Evolutionary conservation across 306 rosid species (phyloP).

Genomic region (Quercus bicolor): DNA sequence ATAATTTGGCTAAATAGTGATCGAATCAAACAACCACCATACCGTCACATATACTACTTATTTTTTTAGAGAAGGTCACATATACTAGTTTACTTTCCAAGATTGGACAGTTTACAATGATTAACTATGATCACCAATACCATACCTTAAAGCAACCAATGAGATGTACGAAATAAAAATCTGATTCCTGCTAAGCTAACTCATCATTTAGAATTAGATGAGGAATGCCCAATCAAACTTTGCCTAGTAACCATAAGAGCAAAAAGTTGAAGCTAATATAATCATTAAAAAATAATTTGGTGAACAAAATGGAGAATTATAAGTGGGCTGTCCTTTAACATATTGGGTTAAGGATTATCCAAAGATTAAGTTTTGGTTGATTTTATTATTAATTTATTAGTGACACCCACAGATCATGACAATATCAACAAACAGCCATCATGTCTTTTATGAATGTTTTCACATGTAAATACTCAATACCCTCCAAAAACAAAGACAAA

Average conservation of each 20-base stretch:
- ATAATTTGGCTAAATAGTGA: too few species aligned
- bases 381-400: background rate
- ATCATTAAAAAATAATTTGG: background rate
- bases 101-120: constrained; percentile 29
- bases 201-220: background rate
- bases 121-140: constrained; percentile 22
- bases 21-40: constrained; percentile 1
- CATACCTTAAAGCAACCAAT: background rate
- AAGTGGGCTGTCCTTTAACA: background rate
- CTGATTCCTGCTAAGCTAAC: background rate
- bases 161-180: background rate
- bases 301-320: background rate
- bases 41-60: constrained; percentile 4
- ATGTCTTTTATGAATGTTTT: constrained; percentile 38
- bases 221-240: constrained; percentile 22
- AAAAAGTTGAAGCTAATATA: background rate
- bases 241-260: constrained; percentile 17
- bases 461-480: constrained; percentile 44
- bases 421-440: constrained; percentile 24
- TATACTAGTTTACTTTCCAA: constrained; percentile 3
- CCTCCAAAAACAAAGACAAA: constrained; percentile 26
- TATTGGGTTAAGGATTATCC: background rate
- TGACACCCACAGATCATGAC: constrained; percentile 11
- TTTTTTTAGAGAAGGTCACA: background rate
- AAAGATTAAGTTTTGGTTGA: background rate